Conservation (phyloP, 495 filamentous ascomycete genomes). For the Tetracladium setigerum region DNA sequence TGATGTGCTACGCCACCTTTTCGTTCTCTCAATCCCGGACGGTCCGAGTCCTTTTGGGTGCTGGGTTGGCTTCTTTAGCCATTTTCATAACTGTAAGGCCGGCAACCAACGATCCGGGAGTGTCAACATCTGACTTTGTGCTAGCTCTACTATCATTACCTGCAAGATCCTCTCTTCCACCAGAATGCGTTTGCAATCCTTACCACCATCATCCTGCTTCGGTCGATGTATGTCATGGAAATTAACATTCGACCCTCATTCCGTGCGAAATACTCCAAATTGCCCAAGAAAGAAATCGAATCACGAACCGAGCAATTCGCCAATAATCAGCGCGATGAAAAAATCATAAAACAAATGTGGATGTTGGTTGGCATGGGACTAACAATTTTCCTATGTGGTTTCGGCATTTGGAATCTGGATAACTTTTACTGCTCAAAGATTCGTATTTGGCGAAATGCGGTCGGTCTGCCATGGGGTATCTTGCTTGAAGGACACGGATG, state of each 20-base stretch:
- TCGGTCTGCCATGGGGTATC: slow-evolving; percentile 86
- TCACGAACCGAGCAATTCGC: slow-evolving; percentile 15
- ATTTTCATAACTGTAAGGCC: slow-evolving; percentile 68
- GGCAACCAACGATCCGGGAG: too few species aligned
- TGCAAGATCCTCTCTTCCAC: slow-evolving; percentile 89
- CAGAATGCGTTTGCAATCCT: slow-evolving; percentile 80
- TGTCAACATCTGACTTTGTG: slow-evolving; percentile 12
- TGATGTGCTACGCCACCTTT: slow-evolving; percentile 89
- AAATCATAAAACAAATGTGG: slow-evolving; percentile 68
- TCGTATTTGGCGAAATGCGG: slow-evolving; percentile 56
- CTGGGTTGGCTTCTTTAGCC: slow-evolving; percentile 53
- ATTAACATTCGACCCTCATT: slow-evolving; percentile 56
- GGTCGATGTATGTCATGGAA: slow-evolving; percentile 91
- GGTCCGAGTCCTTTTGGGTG: slow-evolving; percentile 50
- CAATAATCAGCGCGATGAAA: slow-evolving; percentile 32
- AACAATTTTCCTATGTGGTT: slow-evolving; percentile 72
- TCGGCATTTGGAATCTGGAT: slow-evolving; percentile 82
- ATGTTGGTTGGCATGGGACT: slow-evolving; percentile 54
- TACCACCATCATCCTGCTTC: slow-evolving; percentile 68
- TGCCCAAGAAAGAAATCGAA: slow-evolving; percentile 1
- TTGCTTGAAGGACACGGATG: slow-evolving; percentile 91
- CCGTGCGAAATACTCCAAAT: slow-evolving; percentile 29
- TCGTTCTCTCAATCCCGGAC: slow-evolving; percentile 53
- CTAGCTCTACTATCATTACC: slow-evolving; percentile 79
- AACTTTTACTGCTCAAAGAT: slow-evolving; percentile 72